These are phyloP conservation scores for Medicago lupulina DNA, from an alignment of 306 rosid species.

Conservation along the genomic window DNA sequence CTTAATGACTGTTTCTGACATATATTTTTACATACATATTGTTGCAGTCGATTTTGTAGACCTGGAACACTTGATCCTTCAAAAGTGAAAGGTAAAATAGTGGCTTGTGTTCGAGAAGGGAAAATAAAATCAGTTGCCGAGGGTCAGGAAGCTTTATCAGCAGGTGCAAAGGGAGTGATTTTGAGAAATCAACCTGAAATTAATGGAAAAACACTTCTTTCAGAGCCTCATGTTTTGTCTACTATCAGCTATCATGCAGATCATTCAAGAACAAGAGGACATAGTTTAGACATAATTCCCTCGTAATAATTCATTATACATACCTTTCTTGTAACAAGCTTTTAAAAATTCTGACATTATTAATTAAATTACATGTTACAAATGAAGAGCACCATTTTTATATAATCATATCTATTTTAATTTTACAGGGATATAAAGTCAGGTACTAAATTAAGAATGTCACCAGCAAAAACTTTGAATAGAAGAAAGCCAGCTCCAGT, in stretches of 20 bases:
- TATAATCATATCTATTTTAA: neutral
- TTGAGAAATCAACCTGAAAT: constrained; percentile 35
- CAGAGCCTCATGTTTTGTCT: constrained; percentile 64
- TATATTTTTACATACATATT: neutral
- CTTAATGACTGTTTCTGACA: no score
- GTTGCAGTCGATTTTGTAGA: constrained; percentile 45
- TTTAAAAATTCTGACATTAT: neutral
- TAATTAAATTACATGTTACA: neutral
- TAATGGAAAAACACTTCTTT: constrained; percentile 45
- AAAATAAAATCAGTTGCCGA: constrained; percentile 51
- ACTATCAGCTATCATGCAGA: neutral
- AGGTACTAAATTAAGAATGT: constrained; percentile 20
- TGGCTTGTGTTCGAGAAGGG: constrained; percentile 53
- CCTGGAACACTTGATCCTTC: constrained; percentile 54
- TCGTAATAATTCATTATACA: constrained; percentile 5
- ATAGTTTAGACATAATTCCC: neutral
- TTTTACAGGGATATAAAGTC: constrained; percentile 30
- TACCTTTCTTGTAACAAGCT: neutral
- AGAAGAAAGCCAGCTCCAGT: constrained; percentile 48
- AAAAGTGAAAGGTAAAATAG: constrained; percentile 63
- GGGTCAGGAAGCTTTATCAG: constrained; percentile 48
- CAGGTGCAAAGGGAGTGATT: constrained; percentile 69
- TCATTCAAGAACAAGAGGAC: accelerated
- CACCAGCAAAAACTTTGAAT: constrained; percentile 27
- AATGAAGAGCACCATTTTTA: neutral